Evolutionary conservation across 169 alveolate species (phyloP).

Genomic region (Plasmodium gallinaceum): DNA sequence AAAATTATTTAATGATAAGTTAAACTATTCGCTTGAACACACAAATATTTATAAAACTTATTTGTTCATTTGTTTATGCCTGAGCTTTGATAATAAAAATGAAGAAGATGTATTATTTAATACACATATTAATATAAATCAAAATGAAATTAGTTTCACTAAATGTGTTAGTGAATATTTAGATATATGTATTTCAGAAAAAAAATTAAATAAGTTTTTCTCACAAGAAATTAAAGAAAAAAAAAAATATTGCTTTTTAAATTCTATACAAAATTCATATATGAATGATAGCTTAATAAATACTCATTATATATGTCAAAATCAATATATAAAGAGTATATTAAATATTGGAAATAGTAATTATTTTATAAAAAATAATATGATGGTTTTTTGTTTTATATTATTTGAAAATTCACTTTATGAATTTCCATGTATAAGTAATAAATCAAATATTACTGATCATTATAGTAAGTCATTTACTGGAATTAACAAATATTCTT

Average conservation of each 20-base stretch:
- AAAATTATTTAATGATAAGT: slow-evolving; percentile 16
- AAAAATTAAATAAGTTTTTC: slow-evolving; percentile 37
- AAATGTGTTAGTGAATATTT: slow-evolving; percentile 50
- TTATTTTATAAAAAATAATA: slow-evolving; percentile 54
- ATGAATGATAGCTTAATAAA: slow-evolving; percentile 54
- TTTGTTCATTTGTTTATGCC: slow-evolving; percentile 53
- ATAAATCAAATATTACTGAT: slow-evolving; percentile 21
- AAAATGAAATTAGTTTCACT: slow-evolving; percentile 18
- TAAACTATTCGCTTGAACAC: slow-evolving; percentile 26
- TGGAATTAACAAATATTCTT: slow-evolving; percentile 6
- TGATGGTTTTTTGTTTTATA: slow-evolving; percentile 58
- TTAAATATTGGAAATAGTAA: slow-evolving; percentile 67
- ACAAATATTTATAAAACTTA: slow-evolving; percentile 43
- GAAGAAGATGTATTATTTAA: slow-evolving; percentile 53
- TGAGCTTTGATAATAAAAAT: slow-evolving; percentile 43
- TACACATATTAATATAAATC: slow-evolving; percentile 48
- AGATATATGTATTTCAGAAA: slow-evolving; percentile 44
- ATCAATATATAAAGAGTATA: slow-evolving; percentile 45
- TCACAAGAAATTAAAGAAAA: slow-evolving; percentile 47
- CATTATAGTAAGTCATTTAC: slow-evolving; percentile 1
- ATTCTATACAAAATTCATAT: slow-evolving; percentile 27
- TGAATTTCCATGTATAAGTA: not conserved
- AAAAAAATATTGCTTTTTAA: slow-evolving; percentile 20
- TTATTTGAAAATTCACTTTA: slow-evolving; percentile 40
- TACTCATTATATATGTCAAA: slow-evolving; percentile 60